Evolutionary conservation across 108 stramenopile species (phyloP), one percentile per base, ranked within the genome.

Genomic region (Cyclostephanos tholiformis): DNA sequence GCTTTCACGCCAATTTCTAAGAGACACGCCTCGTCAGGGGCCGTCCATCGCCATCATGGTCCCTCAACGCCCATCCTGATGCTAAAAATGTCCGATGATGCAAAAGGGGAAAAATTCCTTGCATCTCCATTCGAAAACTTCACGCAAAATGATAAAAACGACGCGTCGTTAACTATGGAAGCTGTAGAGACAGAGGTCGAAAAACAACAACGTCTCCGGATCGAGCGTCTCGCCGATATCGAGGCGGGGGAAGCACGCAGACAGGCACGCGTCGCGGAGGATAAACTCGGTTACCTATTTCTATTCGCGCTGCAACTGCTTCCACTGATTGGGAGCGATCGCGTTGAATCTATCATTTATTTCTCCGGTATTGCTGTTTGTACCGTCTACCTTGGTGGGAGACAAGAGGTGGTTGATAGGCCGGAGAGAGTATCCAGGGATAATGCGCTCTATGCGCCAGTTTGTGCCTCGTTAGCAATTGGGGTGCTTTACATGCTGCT

Each of bases 371-470:
- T 77, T 3, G 76, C 76, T 1, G 76, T 77, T 8, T 58, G 72
- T 6, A 77, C 76, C 12, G 76, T 77, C 12, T 77, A 77, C 35
- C 39, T 77, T 1, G 76, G 76, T 0, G 76, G 76, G 19, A 36
- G 76, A 65, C 76, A 77, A 29, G 72, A 77, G 29, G 73, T 74
- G 19, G 59, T 77, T 48, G 76, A 77, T 67, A 27, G n/a, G 20
- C 72, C 76, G 38, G 76, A 77, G n/a, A 67, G 65, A 19, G 76
- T 77, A n/a, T 57, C 76, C n/a, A 59, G 48, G 20, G 35, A 77
- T 49, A 81, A 81, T 56, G 80, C 80, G 9, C 38, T 81, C 7
- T 76, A 64, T 39, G 80, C 80, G 7, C 80, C 80, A 2, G 49
- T 81, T 38, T 75, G 69, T 19, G 80, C 80, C n/a, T 77, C 71